A percentile compares a stretch with the other conserved stretches of the same genome.
Conservation (phyloP, 176 grass and related monocot genomes). For the Carex parvula region DNA sequence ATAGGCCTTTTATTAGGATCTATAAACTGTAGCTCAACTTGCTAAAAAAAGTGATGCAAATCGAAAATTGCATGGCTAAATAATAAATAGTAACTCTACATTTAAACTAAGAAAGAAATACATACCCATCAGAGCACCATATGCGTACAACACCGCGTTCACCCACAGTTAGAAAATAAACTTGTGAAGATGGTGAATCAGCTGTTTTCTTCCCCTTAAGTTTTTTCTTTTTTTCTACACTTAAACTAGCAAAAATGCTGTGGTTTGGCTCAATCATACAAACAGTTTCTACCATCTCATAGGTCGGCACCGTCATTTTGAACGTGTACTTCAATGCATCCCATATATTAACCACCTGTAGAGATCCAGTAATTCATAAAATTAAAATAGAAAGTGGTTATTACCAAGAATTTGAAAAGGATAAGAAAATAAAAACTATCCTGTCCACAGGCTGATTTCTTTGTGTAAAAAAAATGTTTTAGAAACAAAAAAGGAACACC, state of each 20-base stretch:
- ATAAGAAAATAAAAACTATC: constrained; percentile 12
- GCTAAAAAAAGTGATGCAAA: not conserved
- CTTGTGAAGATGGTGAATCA: constrained; percentile 7
- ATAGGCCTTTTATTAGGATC: not conserved
- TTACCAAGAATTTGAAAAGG: not conserved
- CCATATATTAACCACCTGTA: constrained; percentile 86
- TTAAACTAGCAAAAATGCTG: constrained; percentile 50
- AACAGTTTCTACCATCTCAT: constrained; percentile 93
- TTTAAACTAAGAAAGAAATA: constrained; percentile 12
- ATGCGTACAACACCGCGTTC: constrained; percentile 73
- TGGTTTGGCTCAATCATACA: constrained; percentile 54
- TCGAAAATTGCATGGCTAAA: not conserved
- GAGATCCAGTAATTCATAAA: constrained; percentile 21
- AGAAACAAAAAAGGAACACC: not conserved
- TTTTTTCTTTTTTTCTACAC: constrained; percentile 26
- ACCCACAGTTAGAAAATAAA: constrained; percentile 86
- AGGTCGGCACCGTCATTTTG: constrained; percentile 73
- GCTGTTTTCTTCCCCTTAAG: constrained; percentile 25
- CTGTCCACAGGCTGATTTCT: not conserved
- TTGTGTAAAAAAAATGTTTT: not conserved
- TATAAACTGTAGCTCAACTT: not conserved
- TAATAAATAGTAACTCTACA: not conserved
- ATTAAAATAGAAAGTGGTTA: constrained; percentile 8
- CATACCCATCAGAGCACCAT: constrained; percentile 82
- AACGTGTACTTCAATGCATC: constrained; percentile 62